Conservation (phyloP, 148 eudicot genomes). For the Cornus controversa region DNA sequence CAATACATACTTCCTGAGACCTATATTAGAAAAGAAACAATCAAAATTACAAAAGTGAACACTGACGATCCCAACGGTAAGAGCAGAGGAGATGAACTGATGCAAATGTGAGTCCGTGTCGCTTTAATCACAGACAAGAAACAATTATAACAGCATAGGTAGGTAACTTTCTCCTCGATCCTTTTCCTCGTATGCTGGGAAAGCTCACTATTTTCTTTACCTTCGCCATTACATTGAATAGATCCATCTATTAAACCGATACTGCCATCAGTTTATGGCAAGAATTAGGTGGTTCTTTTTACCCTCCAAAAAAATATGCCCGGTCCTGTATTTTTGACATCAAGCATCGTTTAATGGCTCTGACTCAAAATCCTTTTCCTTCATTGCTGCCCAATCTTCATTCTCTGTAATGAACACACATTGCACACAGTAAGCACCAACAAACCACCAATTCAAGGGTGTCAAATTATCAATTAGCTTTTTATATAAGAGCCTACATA, state of each 20-base stretch:
- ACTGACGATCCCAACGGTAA: neutral
- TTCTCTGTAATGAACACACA: slow-evolving; percentile 22
- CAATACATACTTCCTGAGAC: neutral
- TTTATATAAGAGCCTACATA: too few species aligned
- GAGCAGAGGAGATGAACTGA: neutral
- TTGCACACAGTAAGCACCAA: neutral
- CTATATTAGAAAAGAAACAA: slow-evolving; percentile 3
- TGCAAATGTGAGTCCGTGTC: neutral
- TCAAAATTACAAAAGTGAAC: neutral
- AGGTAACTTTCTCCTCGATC: neutral
- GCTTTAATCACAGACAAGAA: neutral
- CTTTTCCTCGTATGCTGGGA: neutral
- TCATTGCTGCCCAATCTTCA: slow-evolving; percentile 29
- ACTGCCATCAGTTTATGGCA: neutral
- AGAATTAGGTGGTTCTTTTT: slow-evolving; percentile 1
- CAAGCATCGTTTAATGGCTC: slow-evolving; percentile 26
- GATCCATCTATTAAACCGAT: neutral
- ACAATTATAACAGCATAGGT: slow-evolving; percentile 1
- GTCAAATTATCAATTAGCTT: neutral
- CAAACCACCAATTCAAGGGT: neutral
- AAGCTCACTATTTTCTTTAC: neutral
- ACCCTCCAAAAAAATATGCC: neutral
- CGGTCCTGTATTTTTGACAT: neutral
- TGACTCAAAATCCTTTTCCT: slow-evolving; percentile 23
- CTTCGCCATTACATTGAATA: neutral